phyloP scores from a whole-genome alignment of 2,329 filamentous ascomycete genomes.

The Tolypocladium ophioglossoides region DNA sequence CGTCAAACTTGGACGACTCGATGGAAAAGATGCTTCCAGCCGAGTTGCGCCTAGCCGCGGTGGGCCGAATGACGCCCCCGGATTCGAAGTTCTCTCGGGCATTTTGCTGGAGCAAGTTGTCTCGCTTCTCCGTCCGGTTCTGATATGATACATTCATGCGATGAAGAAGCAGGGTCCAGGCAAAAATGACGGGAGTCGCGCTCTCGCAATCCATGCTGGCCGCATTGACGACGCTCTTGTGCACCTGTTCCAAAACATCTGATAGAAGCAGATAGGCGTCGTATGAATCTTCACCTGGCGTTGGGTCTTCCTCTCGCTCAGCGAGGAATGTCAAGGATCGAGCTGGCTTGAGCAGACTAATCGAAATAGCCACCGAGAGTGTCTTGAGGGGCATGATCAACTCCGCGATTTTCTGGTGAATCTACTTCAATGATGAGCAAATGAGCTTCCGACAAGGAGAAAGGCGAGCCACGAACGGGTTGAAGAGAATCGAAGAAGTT shows the following conservation, averaged over 20 bases:
- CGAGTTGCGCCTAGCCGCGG: slow-evolving; percentile 42
- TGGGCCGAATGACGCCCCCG: slow-evolving; percentile 27
- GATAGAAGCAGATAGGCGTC: slow-evolving; percentile 58
- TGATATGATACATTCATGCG: slow-evolving; percentile 55
- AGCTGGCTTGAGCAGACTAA: slow-evolving; percentile 59
- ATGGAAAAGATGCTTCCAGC: slow-evolving; percentile 53
- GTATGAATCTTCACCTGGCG: slow-evolving; percentile 24
- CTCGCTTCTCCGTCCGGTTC: slow-evolving; percentile 48
- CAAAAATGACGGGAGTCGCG: slow-evolving; percentile 64
- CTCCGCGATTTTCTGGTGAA: slow-evolving; percentile 31
- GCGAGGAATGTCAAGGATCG: slow-evolving; percentile 36
- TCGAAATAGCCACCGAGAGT: slow-evolving; percentile 58
- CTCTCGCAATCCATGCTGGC: slow-evolving; percentile 45
- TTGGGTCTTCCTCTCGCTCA: slow-evolving; percentile 26
- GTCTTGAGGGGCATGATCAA: slow-evolving; percentile 57
- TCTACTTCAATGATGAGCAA: slow-evolving; percentile 15
- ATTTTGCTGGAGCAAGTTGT: slow-evolving; percentile 46
- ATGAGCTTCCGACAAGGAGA: background rate
- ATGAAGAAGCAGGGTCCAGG: slow-evolving; percentile 71
- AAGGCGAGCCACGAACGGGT: slow-evolving; percentile 14
- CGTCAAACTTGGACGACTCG: slow-evolving; percentile 48
- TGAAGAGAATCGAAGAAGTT: slow-evolving; percentile 58
- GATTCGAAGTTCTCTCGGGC: slow-evolving; percentile 47
- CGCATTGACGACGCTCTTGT: slow-evolving; percentile 56
- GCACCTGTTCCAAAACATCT: slow-evolving; percentile 60